These are phyloP conservation scores for Kazachstania bromeliacearum DNA, from an alignment of 805 yeast species.

Conservation along the genomic window DNA sequence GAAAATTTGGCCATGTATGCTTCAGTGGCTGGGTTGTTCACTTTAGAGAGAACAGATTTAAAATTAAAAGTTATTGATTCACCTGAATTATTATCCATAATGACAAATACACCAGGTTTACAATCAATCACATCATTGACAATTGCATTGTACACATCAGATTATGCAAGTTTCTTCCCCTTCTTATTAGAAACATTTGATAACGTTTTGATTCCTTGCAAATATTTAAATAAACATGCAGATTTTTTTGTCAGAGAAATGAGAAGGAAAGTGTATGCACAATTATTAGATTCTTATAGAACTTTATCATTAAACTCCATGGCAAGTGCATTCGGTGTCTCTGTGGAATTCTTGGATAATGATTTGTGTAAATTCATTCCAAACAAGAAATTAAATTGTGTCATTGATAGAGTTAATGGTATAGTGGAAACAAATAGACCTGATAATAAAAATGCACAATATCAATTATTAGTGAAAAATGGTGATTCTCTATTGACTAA, in stretches of 20 bases:
- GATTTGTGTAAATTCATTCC: slow-evolving; percentile 90
- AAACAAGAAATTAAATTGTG: slow-evolving; percentile 87
- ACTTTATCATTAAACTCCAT: slow-evolving; percentile 81
- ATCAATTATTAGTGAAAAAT: slow-evolving; percentile 76
- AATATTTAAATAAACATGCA: slow-evolving; percentile 68
- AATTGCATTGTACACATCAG: slow-evolving; percentile 80
- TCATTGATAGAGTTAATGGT: slow-evolving; percentile 90
- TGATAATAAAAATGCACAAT: slow-evolving; percentile 91
- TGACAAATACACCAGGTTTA: slow-evolving; percentile 58
- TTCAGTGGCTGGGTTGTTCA: slow-evolving; percentile 74
- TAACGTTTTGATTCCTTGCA: slow-evolving; percentile 51
- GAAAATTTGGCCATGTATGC: slow-evolving; percentile 87
- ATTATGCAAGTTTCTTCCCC: slow-evolving; percentile 71
- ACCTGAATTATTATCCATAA: slow-evolving; percentile 80
- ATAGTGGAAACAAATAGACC: slow-evolving; percentile 94
- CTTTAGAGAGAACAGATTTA: slow-evolving; percentile 74
- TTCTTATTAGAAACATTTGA: slow-evolving; percentile 71
- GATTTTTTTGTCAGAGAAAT: slow-evolving; percentile 82
- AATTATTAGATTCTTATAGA: slow-evolving; percentile 87
- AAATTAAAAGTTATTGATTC: slow-evolving; percentile 82
- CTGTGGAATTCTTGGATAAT: slow-evolving; percentile 72
- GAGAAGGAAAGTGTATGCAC: slow-evolving; percentile 92
- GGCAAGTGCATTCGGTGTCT: slow-evolving; percentile 92
- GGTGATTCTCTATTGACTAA: slow-evolving; percentile 91
- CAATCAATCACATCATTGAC: slow-evolving; percentile 78